Conservation (phyloP, 345 rosid species). For the Camelina neglecta region DNA sequence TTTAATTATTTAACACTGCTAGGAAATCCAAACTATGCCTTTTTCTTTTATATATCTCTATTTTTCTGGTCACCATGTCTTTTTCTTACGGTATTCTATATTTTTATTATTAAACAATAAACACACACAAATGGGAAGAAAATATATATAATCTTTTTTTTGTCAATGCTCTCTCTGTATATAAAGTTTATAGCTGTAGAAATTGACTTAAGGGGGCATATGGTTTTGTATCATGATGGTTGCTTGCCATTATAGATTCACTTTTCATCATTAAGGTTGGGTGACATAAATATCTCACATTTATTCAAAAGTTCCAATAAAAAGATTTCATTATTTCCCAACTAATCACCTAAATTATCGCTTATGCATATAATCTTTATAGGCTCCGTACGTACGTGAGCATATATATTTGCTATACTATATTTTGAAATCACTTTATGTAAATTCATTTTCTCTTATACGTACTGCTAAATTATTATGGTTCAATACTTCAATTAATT, state of each 20-base stretch:
- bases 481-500: background rate
- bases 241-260: slow-evolving; percentile 46
- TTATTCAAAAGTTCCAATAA: slow-evolving; percentile 15
- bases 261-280: slow-evolving; percentile 44
- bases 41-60: slow-evolving; percentile 13
- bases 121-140: background rate
- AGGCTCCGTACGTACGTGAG: slow-evolving; percentile 26
- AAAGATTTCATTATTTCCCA: slow-evolving; percentile 28
- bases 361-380: background rate
- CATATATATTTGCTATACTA: slow-evolving; percentile 4
- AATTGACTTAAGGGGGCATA: slow-evolving; percentile 44
- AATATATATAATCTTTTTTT: background rate
- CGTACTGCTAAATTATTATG: background rate
- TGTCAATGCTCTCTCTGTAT: slow-evolving; percentile 12
- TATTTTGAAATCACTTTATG: background rate
- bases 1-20: background rate
- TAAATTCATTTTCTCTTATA: background rate
- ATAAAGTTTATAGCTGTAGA: slow-evolving; percentile 35
- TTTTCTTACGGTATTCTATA: slow-evolving; percentile 12
- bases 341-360: slow-evolving; percentile 30
- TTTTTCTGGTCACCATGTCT: slow-evolving; percentile 6
- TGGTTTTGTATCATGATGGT: slow-evolving; percentile 41
- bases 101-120: background rate
- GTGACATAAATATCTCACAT: slow-evolving; percentile 33
- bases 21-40: slow-evolving; percentile 42